Base-by-base conservation (phyloP, 108 stramenopile species). In the Schizochytrium sp. region DNA sequence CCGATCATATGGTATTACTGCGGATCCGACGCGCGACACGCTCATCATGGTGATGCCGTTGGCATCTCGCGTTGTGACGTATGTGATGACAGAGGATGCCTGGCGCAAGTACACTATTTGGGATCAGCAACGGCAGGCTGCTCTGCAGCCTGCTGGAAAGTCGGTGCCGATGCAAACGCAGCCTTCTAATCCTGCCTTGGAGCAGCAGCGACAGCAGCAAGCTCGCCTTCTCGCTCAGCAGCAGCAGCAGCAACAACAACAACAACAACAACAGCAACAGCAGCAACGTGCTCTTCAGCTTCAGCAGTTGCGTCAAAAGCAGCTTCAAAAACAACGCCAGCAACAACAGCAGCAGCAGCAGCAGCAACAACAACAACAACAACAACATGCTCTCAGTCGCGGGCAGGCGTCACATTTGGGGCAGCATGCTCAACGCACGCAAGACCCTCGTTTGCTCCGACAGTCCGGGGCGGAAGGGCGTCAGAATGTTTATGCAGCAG, bases 1-100 rank as follows among this genome's bases (percentile, higher is more conserved):
- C 51, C 76, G 76, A 6, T 12, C 23, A 6, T 83, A 53, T 83
- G 48, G 76, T 0, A 83, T 83, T 4, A 18, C 63, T 6, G 63
- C 14, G 10, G 63, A 69, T 8, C 63, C 18, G 6, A 23, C 6
- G 34, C 63, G 63, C 41, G 63, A 69, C 25, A 69, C 63, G 14
- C 63, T 69, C 25, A 41, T 69, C 18, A 69, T 69, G 63, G 76
- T 83, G 8, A 53, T 83, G 76, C 76, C 76, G 45, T 45, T 83
- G 19, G 45, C 76, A 21, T 12, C 45, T 23, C 76, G 76, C 12
- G 25, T 53, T 83, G 76, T 53, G 23, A 53, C 76, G 4, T 83
- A 53, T 34, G 76, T 83, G 76, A 83, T 83, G 76, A 83, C 76
- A 6, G 48, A 53, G n/a, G 76, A 83, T 53, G 76, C 48, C 45